Conservation (phyloP, 2,329 filamentous ascomycete species). For the Cytospora leucostoma region DNA sequence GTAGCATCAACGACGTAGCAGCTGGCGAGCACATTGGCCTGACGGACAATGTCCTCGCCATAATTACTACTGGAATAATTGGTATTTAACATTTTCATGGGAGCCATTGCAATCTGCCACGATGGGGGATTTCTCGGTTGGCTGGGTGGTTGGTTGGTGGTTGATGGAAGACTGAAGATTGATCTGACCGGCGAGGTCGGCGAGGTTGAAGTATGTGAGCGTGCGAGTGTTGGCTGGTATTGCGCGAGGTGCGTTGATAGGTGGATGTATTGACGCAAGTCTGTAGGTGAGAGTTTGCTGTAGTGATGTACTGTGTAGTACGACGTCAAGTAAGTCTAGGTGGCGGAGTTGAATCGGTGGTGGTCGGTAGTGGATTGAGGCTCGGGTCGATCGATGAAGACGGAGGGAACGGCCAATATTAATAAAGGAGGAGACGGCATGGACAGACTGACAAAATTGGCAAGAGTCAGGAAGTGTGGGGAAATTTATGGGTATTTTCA, state of each 20-base stretch:
- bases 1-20: slow-evolving; percentile 83
- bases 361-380: neutral
- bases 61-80: slow-evolving; percentile 78
- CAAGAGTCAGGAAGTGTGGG: slow-evolving; percentile 1
- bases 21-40: slow-evolving; percentile 80
- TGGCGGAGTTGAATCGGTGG: slow-evolving; percentile 13
- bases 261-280: slow-evolving; percentile 10
- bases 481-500: neutral
- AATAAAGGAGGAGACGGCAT: slow-evolving; percentile 1
- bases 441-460: slow-evolving; percentile 4
- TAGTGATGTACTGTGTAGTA: neutral
- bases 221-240: slow-evolving; percentile 8
- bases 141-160: slow-evolving; percentile 6
- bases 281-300: neutral
- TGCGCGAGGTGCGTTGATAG: slow-evolving; percentile 3
- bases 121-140: slow-evolving; percentile 27
- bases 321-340: slow-evolving; percentile 9
- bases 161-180: neutral
- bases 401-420: slow-evolving; percentile 14
- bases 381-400: slow-evolving; percentile 10
- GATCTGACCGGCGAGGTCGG: slow-evolving; percentile 11
- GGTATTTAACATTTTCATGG: slow-evolving; percentile 71
- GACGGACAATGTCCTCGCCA: slow-evolving; percentile 65
- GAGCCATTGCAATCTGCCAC: slow-evolving; percentile 54
- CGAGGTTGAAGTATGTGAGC: neutral